A percentile compares a stretch with the other conserved stretches of the same genome.
phyloP scores from a whole-genome alignment of 2,329 filamentous ascomycete genomes.

The Rutstroemia sp. region DNA sequence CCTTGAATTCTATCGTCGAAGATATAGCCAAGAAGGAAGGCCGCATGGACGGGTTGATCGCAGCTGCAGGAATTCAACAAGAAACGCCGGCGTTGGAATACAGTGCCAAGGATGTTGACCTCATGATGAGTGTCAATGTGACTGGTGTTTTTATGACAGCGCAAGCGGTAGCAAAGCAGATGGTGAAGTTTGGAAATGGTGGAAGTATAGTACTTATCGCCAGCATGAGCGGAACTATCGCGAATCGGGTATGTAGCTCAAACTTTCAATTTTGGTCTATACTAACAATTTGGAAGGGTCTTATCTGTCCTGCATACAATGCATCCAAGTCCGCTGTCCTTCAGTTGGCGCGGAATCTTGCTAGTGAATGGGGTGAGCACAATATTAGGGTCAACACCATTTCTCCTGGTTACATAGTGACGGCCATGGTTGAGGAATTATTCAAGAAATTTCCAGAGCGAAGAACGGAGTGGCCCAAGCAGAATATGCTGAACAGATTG shows the following conservation, averaged over 20 bases:
- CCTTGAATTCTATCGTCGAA: constrained; percentile 59
- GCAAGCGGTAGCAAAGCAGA: constrained; percentile 77
- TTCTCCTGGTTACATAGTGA: constrained; percentile 73
- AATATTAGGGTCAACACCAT: constrained; percentile 77
- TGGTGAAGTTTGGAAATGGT: constrained; percentile 48
- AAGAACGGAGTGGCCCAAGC: constrained; percentile 61
- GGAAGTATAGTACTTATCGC: constrained; percentile 61
- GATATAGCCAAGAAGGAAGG: constrained; percentile 63
- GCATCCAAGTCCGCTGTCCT: constrained; percentile 68
- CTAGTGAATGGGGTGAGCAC: constrained; percentile 58
- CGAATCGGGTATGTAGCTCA: constrained; percentile 44
- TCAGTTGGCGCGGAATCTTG: constrained; percentile 63
- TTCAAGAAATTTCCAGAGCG: constrained; percentile 70
- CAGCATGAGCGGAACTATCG: constrained; percentile 63
- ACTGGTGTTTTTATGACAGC: constrained; percentile 83
- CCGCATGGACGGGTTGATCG: constrained; percentile 71
- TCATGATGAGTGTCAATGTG: constrained; percentile 78
- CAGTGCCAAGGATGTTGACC: constrained; percentile 63
- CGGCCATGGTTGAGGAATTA: constrained; percentile 74
- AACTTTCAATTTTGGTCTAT: neutral
- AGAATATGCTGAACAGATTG: constrained; percentile 75
- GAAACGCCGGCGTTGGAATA: constrained; percentile 80
- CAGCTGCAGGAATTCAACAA: constrained; percentile 67
- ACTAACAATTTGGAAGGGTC: constrained; percentile 35
- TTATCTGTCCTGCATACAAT: constrained; percentile 62